Base-by-base conservation (phyloP, 1,284 basidiomycete species). In the Chiua sp. region DNA sequence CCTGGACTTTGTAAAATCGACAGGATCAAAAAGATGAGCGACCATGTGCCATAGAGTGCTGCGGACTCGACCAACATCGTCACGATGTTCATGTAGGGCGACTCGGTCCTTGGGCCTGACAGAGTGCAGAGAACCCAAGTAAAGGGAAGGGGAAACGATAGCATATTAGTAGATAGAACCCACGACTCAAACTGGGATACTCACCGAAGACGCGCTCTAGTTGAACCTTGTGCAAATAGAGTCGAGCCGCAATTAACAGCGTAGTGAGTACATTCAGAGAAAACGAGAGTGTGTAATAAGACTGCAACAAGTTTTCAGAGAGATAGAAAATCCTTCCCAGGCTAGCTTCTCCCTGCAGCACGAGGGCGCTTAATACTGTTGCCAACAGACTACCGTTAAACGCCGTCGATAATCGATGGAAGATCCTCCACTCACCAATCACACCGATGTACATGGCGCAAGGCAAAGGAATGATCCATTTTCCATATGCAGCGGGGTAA, bases 191-290 rank as follows among this genome's bases (percentile, higher is more conserved):
- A 20, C 30, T 23, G 16, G 26, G 51, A 7, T 35, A 4, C 72
- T 69, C 55, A 74, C 77, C 75, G 48, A 80, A 67, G 8, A 67
- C 55, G 15, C 63, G 62, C 44, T 60, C 59, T 33, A 78, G 35
- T 5, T 63, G 63, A 7, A 65, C 47, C 42, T 76, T 74, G 61
- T 74, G 69, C 52, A 67, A 67, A 32, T 75, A 66, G 10, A 81
- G 67, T 5, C 78, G 76, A 5, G 55, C 59, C 12, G 76, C 74
- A 42, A 81, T 78, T 26, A 79, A 61, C 35, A 75, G 39, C 3
- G 79, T 80, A 39, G 77, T 55, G 22, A 79, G 42, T 37, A 80
- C 65, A 64, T 77, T 81, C 57, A 80, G 66, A 18, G 74, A 65
- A 48, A 78, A 68, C 13, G 79, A 73, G 12, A 79, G 68, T 3